Conservation (phyloP, 257 asterid species). For the Haberlea rhodopensis region DNA sequence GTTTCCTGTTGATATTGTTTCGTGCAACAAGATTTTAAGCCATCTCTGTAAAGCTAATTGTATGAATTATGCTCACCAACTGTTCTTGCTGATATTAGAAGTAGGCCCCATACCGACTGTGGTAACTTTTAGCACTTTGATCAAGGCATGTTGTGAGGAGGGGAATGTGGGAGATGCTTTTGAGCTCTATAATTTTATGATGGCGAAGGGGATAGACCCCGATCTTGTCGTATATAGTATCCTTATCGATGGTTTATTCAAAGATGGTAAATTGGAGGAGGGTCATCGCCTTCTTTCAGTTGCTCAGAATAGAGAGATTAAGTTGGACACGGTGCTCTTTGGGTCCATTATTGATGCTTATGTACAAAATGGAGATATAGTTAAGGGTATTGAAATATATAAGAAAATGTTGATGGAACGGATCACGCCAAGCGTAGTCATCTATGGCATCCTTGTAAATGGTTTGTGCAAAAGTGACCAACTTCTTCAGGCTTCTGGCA, state of each 20-base stretch:
- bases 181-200: constrained; percentile 34
- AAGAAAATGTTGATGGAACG: constrained; percentile 38
- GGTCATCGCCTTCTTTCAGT: constrained; percentile 34
- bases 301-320: constrained; percentile 34
- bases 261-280: constrained; percentile 34
- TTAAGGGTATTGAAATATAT: constrained; percentile 30
- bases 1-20: constrained; percentile 25
- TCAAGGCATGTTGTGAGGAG: constrained; percentile 34
- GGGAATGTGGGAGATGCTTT: constrained; percentile 36
- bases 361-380: constrained; percentile 31
- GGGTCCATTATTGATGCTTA: constrained; percentile 39
- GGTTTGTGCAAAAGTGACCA: constrained; percentile 32
- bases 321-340: constrained; percentile 38
- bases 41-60: constrained; percentile 20
- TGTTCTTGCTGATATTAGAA: constrained; percentile 31
- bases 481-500: constrained; percentile 35
- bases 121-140: constrained; percentile 45
- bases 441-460: constrained; percentile 39
- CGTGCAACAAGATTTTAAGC: constrained; percentile 39
- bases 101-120: constrained; percentile 42
- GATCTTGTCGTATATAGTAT: constrained; percentile 41
- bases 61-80: constrained; percentile 24
- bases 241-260: constrained; percentile 42
- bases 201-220: constrained; percentile 34
- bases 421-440: constrained; percentile 34